Conservation (phyloP, 2,329 filamentous ascomycete species). For the Bipolaris sorokiniana region DNA sequence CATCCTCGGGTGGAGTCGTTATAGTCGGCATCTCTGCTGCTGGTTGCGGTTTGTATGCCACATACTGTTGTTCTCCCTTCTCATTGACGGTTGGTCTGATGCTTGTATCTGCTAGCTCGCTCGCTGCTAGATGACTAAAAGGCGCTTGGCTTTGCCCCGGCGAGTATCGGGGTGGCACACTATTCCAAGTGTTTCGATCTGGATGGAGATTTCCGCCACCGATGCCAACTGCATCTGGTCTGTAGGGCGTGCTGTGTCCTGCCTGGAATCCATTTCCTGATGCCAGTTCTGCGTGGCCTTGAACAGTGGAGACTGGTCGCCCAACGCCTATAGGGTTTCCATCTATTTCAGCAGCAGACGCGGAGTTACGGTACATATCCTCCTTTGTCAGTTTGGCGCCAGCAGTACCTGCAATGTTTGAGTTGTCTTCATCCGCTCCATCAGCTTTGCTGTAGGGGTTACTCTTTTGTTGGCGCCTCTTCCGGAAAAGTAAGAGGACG, state of each 20-base stretch:
- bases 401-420: slow-evolving; percentile 32
- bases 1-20: slow-evolving; percentile 31
- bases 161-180: slow-evolving; percentile 40
- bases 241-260: slow-evolving; percentile 30
- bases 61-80: slow-evolving; percentile 24
- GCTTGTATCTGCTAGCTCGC: slow-evolving; percentile 29
- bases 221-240: slow-evolving; percentile 40
- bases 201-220: slow-evolving; percentile 35
- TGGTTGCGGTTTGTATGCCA: slow-evolving; percentile 32
- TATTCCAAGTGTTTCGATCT: slow-evolving; percentile 33
- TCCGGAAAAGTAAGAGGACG: slow-evolving; percentile 42
- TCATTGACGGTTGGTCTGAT: slow-evolving; percentile 22
- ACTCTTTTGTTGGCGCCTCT: slow-evolving; percentile 33
- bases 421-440: slow-evolving; percentile 21
- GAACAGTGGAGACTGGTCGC: slow-evolving; percentile 34
- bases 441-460: slow-evolving; percentile 26
- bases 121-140: slow-evolving; percentile 17
- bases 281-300: slow-evolving; percentile 40
- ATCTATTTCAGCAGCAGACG: slow-evolving; percentile 37
- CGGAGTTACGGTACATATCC: slow-evolving; percentile 23
- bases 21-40: slow-evolving; percentile 27
- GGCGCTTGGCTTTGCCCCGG: slow-evolving; percentile 23
- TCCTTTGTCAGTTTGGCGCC: slow-evolving; percentile 33
- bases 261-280: slow-evolving; percentile 36
- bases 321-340: slow-evolving; percentile 38